Percentiles rank a stretch among this genome's conserved stretches.
phyloP scores from a whole-genome alignment of 805 yeast genomes.

The Candida sphagnicola region DNA sequence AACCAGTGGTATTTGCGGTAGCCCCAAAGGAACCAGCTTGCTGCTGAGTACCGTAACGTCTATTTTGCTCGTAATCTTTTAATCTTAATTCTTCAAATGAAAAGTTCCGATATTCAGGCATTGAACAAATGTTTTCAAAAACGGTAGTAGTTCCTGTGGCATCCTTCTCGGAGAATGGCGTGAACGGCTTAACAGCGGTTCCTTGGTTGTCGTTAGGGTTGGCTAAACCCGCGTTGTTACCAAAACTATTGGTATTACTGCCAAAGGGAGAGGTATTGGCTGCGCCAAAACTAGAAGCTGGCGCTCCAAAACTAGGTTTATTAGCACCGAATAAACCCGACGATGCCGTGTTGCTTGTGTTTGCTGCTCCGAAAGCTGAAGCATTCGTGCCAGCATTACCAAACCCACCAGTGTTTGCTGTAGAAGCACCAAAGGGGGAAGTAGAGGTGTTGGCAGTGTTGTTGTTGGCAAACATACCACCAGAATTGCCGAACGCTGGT shows the following conservation, averaged over 20 bases:
- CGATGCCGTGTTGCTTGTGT: conserved; percentile 7
- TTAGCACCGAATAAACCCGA: conserved; percentile 37
- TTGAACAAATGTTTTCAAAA: conserved; percentile 73
- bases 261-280: conserved; percentile 17
- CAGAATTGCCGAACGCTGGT: conserved; percentile 11
- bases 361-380: conserved; percentile 25
- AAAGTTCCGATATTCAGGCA: conserved; percentile 84
- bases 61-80: conserved; percentile 78
- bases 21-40: conserved; percentile 22
- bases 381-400: conserved; percentile 15
- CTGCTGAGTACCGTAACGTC: conserved; percentile 51
- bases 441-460: conserved; percentile 2
- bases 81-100: conserved; percentile 86
- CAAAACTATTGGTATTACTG: conserved; percentile 12
- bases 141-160: conserved; percentile 42
- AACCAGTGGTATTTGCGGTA: conserved; percentile 13
- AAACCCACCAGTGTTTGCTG: conserved; percentile 21
- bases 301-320: conserved; percentile 18
- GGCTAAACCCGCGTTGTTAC: conserved; percentile 19
- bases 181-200: conserved; percentile 67
- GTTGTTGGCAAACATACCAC: conserved; percentile 4
- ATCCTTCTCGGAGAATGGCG: conserved; percentile 71
- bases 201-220: conserved; percentile 51
- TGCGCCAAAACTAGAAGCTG: conserved; percentile 17
- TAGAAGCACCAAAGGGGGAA: conserved; percentile 22